These are phyloP conservation scores for Botrytis elliptica DNA, from an alignment of 2,329 filamentous ascomycete species.

Conservation along the genomic window DNA sequence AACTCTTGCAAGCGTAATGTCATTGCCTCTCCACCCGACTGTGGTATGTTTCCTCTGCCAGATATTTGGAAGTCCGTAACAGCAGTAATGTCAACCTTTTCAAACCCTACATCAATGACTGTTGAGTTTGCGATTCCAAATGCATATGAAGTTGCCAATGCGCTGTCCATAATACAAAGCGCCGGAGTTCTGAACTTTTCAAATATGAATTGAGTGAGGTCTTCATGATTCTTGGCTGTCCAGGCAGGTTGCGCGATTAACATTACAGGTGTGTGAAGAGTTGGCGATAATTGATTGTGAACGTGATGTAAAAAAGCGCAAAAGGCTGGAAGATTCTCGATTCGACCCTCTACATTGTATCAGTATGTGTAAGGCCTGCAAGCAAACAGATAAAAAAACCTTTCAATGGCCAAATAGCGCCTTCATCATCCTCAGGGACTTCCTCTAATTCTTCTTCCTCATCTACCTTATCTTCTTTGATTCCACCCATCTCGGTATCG, in stretches of 20 bases:
- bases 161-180: constrained; percentile 86
- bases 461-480: constrained; percentile 40
- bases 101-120: constrained; percentile 85
- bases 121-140: constrained; percentile 73
- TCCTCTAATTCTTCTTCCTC: constrained; percentile 55
- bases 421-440: constrained; percentile 73
- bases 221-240: constrained; percentile 84
- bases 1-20: constrained; percentile 71
- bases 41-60: constrained; percentile 58
- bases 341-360: constrained; percentile 62
- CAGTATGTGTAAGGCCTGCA: constrained; percentile 22
- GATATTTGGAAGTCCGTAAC: constrained; percentile 78
- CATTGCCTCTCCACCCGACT: constrained; percentile 83
- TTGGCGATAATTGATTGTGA: constrained; percentile 82
- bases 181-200: constrained; percentile 95
- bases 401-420: constrained; percentile 82
- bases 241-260: constrained; percentile 87
- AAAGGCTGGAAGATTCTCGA: constrained; percentile 89
- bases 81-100: constrained; percentile 91
- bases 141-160: constrained; percentile 83
- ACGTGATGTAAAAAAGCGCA: constrained; percentile 91
- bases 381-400: constrained; percentile 41
- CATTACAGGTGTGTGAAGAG: constrained; percentile 91
- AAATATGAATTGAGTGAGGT: constrained; percentile 90
- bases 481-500: constrained; percentile 39